Percentiles rank a stretch among this genome's conserved stretches.
phyloP scores from a whole-genome alignment of 257 asterid genomes.

The Solanum sitiens region DNA sequence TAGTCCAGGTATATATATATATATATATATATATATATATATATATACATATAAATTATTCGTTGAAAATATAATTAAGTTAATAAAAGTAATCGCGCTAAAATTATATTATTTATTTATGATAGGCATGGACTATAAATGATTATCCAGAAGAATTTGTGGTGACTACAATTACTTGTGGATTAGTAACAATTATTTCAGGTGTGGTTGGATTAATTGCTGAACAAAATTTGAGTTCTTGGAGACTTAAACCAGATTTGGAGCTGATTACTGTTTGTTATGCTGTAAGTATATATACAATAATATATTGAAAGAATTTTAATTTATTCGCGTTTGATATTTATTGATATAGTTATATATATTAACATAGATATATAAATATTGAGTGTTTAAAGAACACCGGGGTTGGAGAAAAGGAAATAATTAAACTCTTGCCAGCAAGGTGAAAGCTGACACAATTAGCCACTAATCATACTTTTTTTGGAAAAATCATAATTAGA shows the following conservation, averaged over 20 bases:
- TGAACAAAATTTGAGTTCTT: background rate
- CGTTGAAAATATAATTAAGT: background rate
- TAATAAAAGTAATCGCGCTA: background rate
- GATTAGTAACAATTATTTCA: background rate
- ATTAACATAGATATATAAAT: background rate
- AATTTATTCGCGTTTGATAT: background rate
- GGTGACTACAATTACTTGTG: background rate
- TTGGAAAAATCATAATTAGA: too few relatives aligned
- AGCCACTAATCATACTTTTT: too few relatives aligned
- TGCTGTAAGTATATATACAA: background rate
- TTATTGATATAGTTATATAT: background rate
- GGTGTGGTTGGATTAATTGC: background rate
- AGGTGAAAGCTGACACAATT: too few relatives aligned
- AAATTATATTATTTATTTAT: background rate
- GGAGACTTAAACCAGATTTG: background rate
- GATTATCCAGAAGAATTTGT: background rate
- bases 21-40: too few relatives aligned
- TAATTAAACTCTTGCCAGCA: too few relatives aligned
- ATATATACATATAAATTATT: background rate
- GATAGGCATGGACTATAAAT: background rate
- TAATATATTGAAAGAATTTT: background rate
- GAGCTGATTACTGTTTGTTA: background rate
- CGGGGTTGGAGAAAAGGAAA: too few relatives aligned
- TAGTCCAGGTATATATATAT: background rate
- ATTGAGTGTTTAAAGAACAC: too few relatives aligned